Evolutionary conservation across 1,139 yeast genomes (phyloP), one percentile per base, ranked within the genome.

Genomic region (Geotrichum candidum): DNA sequence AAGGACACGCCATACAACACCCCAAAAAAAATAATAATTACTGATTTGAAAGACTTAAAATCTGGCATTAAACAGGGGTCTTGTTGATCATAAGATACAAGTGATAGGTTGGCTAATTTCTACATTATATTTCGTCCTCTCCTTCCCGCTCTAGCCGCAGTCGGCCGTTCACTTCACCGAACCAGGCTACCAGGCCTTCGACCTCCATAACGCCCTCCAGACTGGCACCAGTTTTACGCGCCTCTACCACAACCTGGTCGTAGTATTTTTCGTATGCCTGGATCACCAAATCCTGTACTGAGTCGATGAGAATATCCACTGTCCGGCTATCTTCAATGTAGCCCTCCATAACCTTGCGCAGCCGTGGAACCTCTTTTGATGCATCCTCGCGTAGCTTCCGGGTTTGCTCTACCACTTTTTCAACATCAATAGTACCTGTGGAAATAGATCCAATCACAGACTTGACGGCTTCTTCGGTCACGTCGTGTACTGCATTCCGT

Each of bases 401-500:
- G 1, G 80, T 76, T 51, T 71, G 73, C n/a, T 69, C 70, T 1
- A 66, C 56, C 3, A 75, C 73, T 1, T 72, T 69, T 4, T 68
- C 68, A 0, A 70, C 65, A 4, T 54, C 63, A 13, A 75, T 66
- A 18, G 67, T 63, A 9, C 70, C 70, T 5, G 65, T 66, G 13
- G 76, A 68, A 6, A 80, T 73, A 22, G 77, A 73, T 45, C 69
- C 68, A n/a, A 72, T 66, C 33, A 74, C 68, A 15, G 66, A 60
- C 48, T 68, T 68, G 2, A 79, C 77, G 2, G 80, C 76, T 18
- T 73, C 73, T 57, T 77, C 79, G 0, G 85, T 82, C 64, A 90
- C 85, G 31, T 82, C 84, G 65, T 86, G 87, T 25, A 90, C 89
- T 1, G 86, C 79, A 65, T 83, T 84, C 66, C 92, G 82, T 65